phyloP scores from a whole-genome alignment of 2,329 filamentous ascomycete species.

The Akanthomyces uredinophilus region DNA sequence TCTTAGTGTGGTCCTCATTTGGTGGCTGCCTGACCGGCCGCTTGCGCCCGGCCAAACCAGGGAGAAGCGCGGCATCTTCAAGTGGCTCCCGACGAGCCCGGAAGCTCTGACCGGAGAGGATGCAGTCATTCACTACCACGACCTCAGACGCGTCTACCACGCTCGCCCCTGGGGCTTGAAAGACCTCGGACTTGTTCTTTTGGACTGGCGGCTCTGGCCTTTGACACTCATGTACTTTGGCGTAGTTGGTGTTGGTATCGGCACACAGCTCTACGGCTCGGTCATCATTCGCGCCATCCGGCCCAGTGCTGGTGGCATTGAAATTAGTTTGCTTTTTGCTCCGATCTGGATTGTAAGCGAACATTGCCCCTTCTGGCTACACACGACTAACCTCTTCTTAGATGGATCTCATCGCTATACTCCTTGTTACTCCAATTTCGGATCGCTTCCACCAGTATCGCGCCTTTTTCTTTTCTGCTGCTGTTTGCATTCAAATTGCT shows the following conservation, averaged over 20 bases:
- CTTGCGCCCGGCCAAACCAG: conserved; percentile 63
- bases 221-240: conserved; percentile 90
- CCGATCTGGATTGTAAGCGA: conserved; percentile 81
- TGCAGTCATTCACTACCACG: conserved; percentile 75
- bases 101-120: conserved; percentile 74
- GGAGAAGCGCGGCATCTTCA: conserved; percentile 46
- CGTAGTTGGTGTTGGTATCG: conserved; percentile 87
- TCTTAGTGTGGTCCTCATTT: conserved; percentile 68
- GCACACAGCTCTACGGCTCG: conserved; percentile 80
- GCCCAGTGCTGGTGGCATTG: conserved; percentile 63
- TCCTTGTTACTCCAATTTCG: conserved; percentile 77
- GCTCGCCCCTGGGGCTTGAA: conserved; percentile 64
- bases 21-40: conserved; percentile 88
- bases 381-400: conserved; percentile 24
- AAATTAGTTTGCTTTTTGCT: conserved; percentile 77
- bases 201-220: conserved; percentile 87
- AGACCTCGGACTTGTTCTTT: conserved; percentile 65
- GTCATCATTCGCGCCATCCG: conserved; percentile 81
- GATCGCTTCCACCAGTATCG: conserved; percentile 81
- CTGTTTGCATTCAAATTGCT: conserved; percentile 72
- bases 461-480: conserved; percentile 73
- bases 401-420: conserved; percentile 85
- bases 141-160: conserved; percentile 76
- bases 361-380: not conserved
- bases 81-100: conserved; percentile 62